Base-by-base conservation (phyloP, 306 rosid genomes). In the Castanospermum australe region DNA sequence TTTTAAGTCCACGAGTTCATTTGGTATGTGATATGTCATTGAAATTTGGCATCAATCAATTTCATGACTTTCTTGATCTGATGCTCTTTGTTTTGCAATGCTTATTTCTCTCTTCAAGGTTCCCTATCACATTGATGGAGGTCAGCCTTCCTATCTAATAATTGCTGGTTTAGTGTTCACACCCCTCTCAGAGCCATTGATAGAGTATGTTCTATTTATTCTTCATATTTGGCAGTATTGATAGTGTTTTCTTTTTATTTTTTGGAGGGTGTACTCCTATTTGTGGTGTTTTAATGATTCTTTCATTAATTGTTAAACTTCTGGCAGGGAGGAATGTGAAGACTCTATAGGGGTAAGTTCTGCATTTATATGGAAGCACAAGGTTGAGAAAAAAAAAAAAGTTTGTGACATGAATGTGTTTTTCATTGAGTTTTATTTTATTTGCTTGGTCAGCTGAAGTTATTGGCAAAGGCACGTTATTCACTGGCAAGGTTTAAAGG, bases 151-250 rank as follows among this genome's bases (percentile, higher is more conserved):
- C 69, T 95, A 95, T 87, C 81, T 93, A 64, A 95, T 95, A 73
- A 93, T 80, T 87, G 97, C 98, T 20, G 98, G 98, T 67, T 91
- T 95, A 87, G 99, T 95, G 87, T 95, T 95, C 84, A 95, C 98
- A 69, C 99, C 98, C 50, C 98, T 95, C 62, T 95, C 99, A 3
- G 99, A 93, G 77, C 96, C 98, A 57, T 79, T 93, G 84, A 95
- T 95, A 36, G 99, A 90, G 99, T 95, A 95, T 64, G 98, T 81
- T 45, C 13, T 8, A 35, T 39, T 69, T 77, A 60, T 52, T 54
- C 21, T 66, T 55, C 28, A 21, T 68, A 39, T 57, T 73, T 52
- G 66, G 68, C 71, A 56, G 71, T 83, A 8, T 45, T 44, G 8
- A 2, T 3, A 15, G 35, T 35, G n/a, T 55, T 28, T 13, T 32